These are phyloP conservation scores for Leccinum barrowsii DNA, from an alignment of 768 basidiomycete genomes.

Conservation along the genomic window DNA sequence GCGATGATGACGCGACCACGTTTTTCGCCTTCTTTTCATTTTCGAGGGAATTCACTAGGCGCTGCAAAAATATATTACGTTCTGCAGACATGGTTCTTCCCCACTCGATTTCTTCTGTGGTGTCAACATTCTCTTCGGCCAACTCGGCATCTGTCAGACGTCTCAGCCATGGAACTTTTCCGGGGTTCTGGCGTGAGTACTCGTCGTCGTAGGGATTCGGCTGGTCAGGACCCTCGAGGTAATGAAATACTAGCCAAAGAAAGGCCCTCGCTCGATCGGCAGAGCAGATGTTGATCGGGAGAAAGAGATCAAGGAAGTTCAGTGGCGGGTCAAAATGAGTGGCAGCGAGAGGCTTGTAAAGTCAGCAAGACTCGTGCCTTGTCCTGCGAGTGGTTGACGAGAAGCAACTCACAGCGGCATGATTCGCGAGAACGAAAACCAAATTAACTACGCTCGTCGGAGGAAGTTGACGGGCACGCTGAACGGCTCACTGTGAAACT, in stretches of 20 bases:
- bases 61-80: conserved; percentile 67
- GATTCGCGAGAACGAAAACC: conserved; percentile 78
- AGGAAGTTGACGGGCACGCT: conserved; percentile 62
- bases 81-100: conserved; percentile 70
- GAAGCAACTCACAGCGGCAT: conserved; percentile 58
- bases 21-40: conserved; percentile 47
- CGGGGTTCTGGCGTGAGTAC: conserved; percentile 51
- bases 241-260: conserved; percentile 80
- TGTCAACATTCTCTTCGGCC: conserved; percentile 72
- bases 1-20: conserved; percentile 29
- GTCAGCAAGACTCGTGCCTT: conserved; percentile 9
- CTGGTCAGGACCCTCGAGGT: conserved; percentile 62
- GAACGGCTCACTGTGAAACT: conserved; percentile 1
- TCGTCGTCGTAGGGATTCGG: conserved; percentile 78
- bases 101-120: conserved; percentile 72
- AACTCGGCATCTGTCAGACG: conserved; percentile 54
- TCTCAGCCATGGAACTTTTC: conserved; percentile 62
- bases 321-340: conserved; percentile 72
- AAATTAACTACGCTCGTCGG: conserved; percentile 86
- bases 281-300: conserved; percentile 71
- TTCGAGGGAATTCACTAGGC: conserved; percentile 56
- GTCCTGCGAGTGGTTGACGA: neutral
- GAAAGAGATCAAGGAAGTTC: conserved; percentile 82
- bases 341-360: conserved; percentile 50
- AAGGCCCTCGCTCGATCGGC: conserved; percentile 73